Percentiles rank a stretch among this genome's conserved stretches.
phyloP scores from a whole-genome alignment of 2,329 filamentous ascomycete genomes.

The Fusarium dimerum region DNA sequence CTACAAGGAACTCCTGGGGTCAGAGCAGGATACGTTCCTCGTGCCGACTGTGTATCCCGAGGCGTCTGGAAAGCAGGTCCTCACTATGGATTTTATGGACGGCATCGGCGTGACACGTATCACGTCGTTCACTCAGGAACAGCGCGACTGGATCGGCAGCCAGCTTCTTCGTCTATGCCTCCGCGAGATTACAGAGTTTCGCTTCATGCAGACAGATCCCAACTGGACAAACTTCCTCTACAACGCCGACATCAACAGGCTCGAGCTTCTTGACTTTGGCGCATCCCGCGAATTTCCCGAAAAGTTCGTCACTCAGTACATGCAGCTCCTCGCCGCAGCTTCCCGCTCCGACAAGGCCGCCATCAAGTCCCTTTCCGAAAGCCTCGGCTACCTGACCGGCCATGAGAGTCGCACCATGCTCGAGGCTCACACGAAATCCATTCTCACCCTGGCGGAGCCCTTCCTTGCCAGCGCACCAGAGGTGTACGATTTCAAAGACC shows the following conservation, averaged over 20 bases:
- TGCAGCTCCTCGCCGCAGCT: constrained; percentile 78
- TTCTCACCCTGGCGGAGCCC: constrained; percentile 89
- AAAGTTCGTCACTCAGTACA: constrained; percentile 77
- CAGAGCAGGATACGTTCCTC: constrained; percentile 69
- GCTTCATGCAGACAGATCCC: constrained; percentile 98
- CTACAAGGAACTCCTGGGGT: constrained; percentile 71
- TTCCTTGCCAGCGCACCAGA: constrained; percentile 76
- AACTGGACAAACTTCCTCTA: constrained; percentile 99
- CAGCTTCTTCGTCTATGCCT: constrained; percentile 90
- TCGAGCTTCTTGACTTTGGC: constrained; percentile 95
- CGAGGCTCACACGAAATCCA: constrained; percentile 83
- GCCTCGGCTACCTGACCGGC: constrained; percentile 89
- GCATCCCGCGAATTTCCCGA: constrained; percentile 84
- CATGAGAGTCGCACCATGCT: constrained; percentile 84
- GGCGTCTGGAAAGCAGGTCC: constrained; percentile 80
- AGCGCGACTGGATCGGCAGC: constrained; percentile 94
- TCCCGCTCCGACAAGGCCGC: constrained; percentile 65
- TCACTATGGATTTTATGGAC: constrained; percentile 91
- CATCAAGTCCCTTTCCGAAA: constrained; percentile 68
- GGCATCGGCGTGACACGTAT: constrained; percentile 85
- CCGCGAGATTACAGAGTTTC: constrained; percentile 90
- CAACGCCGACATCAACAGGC: constrained; percentile 68
- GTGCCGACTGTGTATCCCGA: constrained; percentile 78
- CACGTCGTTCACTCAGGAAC: constrained; percentile 72
- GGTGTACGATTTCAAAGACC: constrained; percentile 87